A percentile compares a stretch with the other conserved stretches of the same genome.
Conservation (phyloP, 2,329 filamentous ascomycete species). For the Purpureocillium lavendulum region DNA sequence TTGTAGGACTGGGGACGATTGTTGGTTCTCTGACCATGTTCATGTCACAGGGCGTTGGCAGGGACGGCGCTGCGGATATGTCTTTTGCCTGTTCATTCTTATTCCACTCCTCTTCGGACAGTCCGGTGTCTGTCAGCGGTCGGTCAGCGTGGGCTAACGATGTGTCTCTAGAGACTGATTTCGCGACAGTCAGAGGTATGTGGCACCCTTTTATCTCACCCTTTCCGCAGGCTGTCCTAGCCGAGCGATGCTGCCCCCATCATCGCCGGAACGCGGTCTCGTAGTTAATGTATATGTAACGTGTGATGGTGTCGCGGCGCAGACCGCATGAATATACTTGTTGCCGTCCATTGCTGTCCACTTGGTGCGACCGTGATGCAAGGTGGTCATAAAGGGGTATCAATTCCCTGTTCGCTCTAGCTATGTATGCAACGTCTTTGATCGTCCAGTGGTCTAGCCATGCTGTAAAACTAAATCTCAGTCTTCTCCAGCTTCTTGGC, state of each 20-base stretch:
- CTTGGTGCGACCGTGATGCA: too few species aligned
- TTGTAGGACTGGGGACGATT: too few species aligned
- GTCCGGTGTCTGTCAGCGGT: neutral
- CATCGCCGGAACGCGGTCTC: too few species aligned
- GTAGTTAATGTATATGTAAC: too few species aligned
- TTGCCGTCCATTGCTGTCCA: too few species aligned
- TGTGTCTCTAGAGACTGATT: constrained; percentile 9
- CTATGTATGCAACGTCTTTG: constrained; percentile 1
- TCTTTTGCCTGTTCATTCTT: constrained; percentile 1
- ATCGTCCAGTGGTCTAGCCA: constrained; percentile 4
- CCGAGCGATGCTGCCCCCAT: too few species aligned
- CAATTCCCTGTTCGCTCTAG: constrained; percentile 16
- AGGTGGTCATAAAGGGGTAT: constrained; percentile 14
- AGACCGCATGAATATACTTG: too few species aligned
- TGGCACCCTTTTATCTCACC: constrained; percentile 1
- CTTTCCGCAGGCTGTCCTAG: neutral
- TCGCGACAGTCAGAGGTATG: constrained; percentile 15
- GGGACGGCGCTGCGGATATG: constrained; percentile 9
- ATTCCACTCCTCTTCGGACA: constrained; percentile 1
- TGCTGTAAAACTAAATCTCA: constrained; percentile 29
- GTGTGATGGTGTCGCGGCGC: too few species aligned
- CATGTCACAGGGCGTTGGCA: too few species aligned
- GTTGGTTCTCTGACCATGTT: too few species aligned
- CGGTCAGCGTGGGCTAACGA: constrained; percentile 15
- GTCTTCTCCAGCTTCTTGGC: constrained; percentile 71